Evolutionary conservation across 1,284 basidiomycete genomes (phyloP).

Genomic region (Tylopilus sp.): DNA sequence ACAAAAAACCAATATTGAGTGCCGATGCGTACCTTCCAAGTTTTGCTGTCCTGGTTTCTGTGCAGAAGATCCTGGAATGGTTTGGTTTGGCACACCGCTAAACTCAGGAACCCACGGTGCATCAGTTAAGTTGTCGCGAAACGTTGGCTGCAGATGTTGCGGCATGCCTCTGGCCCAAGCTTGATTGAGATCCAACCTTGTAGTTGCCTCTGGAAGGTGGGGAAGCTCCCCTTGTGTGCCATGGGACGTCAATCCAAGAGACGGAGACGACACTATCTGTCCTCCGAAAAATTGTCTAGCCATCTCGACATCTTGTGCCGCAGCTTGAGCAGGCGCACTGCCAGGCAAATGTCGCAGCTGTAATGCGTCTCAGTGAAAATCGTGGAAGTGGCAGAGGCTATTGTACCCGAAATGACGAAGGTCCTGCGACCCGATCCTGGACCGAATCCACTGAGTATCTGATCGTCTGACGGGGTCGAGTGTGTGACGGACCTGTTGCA

Average conservation of each 20-base stretch:
- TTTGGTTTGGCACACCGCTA: slow-evolving; percentile 11
- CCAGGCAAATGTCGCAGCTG: slow-evolving; percentile 73
- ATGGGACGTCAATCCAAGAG: slow-evolving; percentile 32
- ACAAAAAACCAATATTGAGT: not conserved
- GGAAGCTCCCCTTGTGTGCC: slow-evolving; percentile 41
- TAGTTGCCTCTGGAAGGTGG: slow-evolving; percentile 33
- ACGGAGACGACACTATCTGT: slow-evolving; percentile 34
- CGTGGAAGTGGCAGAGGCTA: not conserved
- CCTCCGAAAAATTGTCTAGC: slow-evolving; percentile 75
- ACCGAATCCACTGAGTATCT: slow-evolving; percentile 2
- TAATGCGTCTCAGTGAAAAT: slow-evolving; percentile 6
- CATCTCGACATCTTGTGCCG: slow-evolving; percentile 65
- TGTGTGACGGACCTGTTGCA: slow-evolving; percentile 70
- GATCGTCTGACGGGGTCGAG: not conserved
- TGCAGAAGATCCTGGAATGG: slow-evolving; percentile 10
- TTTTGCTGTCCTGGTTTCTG: slow-evolving; percentile 32
- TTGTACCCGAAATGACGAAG: slow-evolving; percentile 65
- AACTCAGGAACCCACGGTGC: slow-evolving; percentile 54
- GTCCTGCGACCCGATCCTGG: slow-evolving; percentile 70
- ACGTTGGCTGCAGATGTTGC: slow-evolving; percentile 35
- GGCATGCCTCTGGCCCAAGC: slow-evolving; percentile 56
- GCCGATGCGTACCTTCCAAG: slow-evolving; percentile 23
- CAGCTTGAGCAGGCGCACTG: slow-evolving; percentile 44
- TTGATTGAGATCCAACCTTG: slow-evolving; percentile 40
- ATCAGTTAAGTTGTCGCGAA: slow-evolving; percentile 33